Evolutionary conservation across 805 yeast genomes (phyloP), one percentile per base, ranked within the genome.

Genomic region (Sungouiella thailandica): DNA sequence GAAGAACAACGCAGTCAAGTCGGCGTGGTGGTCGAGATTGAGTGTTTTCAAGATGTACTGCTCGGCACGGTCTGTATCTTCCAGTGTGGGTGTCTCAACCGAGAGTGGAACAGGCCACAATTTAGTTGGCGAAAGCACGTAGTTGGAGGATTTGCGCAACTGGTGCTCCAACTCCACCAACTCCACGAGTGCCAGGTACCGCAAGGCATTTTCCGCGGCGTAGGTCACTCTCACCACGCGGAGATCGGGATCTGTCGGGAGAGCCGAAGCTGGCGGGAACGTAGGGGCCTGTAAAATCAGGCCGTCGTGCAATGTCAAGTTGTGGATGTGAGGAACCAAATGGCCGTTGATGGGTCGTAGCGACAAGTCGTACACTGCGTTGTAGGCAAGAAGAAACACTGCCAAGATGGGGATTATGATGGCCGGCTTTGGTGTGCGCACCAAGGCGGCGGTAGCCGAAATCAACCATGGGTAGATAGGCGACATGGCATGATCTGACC

Each of bases 351-450:
- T 25, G 13, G 44, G 44, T 31, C 47, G 49, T 25, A 62, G 47
- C 7, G 63, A 49, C 28, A 54, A 49, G 35, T 62, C 68, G 38
- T 65, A 64, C n/a, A 52, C 31, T 8, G 62, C 52, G 35, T 56
- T 52, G 46, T 62, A 65, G 1, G 67, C 57, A n/a, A 60, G 28
- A 2, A 57, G 41, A 35, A 62, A 64, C 17, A 56, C 44, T 7
- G 54, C 18, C 14, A 63, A 30, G 6, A 61, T 47, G 12, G 68
- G 66, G 8, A 60, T 16, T 28, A 63, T 30, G 12, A 65, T 60
- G 27, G 49, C 36, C 7, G 46, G 22, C 28, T 47, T 49, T 2
- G 70, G 68, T 23, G 49, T 43, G 24, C 50, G 41, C 22, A 62
- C 41, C 12, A 56, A 35, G 19, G 39, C 24, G 4, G 51, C 42